Conservation (phyloP, 1,284 basidiomycete genomes). For the Cryptococcus jaspeensis region DNA sequence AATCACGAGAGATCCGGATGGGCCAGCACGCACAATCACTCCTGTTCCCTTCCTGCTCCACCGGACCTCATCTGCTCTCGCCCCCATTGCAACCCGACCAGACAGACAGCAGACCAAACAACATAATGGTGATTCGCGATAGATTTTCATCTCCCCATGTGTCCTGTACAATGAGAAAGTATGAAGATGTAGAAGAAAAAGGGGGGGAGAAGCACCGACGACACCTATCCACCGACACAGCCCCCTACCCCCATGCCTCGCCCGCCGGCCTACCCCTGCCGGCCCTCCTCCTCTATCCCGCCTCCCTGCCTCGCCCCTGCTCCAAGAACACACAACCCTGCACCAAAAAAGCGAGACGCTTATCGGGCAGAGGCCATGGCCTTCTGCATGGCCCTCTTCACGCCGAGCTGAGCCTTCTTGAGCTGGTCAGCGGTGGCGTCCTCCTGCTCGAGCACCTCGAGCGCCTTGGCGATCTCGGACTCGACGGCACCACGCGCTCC, state of each 20-base stretch:
- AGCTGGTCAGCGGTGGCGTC: constrained; percentile 87
- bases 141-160: constrained; percentile 2
- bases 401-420: constrained; percentile 84
- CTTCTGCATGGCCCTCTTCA: constrained; percentile 95
- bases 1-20: too few relatives aligned
- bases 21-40: too few relatives aligned
- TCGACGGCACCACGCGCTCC: constrained; percentile 90
- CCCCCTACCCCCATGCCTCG: not conserved
- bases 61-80: not conserved
- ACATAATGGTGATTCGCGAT: not conserved
- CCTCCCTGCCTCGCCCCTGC: not conserved
- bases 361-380: constrained; percentile 59
- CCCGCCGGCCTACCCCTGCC: too few relatives aligned
- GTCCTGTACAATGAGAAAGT: constrained; percentile 9
- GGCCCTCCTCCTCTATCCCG: too few relatives aligned
- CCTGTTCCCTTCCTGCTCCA: not conserved
- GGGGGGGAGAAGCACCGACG: not conserved
- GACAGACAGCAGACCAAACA: not conserved
- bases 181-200: constrained; percentile 4
- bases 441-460: constrained; percentile 96
- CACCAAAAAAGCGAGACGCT: not conserved
- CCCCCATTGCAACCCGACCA: too few relatives aligned
- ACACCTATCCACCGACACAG: not conserved
- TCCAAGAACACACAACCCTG: not conserved
- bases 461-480: constrained; percentile 89